Conservation (phyloP, 2,329 filamentous ascomycete species). For the Orbilia brochopaga region DNA sequence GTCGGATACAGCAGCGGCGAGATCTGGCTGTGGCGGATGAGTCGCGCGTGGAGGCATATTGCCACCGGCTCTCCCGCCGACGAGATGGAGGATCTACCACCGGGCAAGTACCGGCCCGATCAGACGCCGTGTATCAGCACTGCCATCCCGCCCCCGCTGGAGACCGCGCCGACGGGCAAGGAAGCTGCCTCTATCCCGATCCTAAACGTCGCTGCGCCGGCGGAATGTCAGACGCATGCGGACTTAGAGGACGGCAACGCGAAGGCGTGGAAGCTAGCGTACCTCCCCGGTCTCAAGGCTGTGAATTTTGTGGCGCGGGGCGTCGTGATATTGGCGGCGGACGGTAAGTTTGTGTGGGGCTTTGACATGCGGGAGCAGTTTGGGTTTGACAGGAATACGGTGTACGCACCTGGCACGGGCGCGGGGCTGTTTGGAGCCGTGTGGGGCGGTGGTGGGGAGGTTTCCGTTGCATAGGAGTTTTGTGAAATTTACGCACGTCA, state of each 20-base stretch:
- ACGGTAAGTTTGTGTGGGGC: slow-evolving; percentile 51
- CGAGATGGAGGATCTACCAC: slow-evolving; percentile 10
- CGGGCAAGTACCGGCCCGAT: slow-evolving; percentile 22
- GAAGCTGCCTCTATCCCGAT: slow-evolving; percentile 19
- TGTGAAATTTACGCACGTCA: background rate
- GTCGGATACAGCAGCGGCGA: slow-evolving; percentile 53
- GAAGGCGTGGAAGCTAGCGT: slow-evolving; percentile 52
- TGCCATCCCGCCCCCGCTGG: slow-evolving; percentile 20
- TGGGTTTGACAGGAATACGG: slow-evolving; percentile 47
- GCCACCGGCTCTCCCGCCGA: slow-evolving; percentile 6
- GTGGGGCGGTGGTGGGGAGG: slow-evolving; percentile 38
- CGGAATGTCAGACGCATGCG: background rate
- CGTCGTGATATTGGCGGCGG: slow-evolving; percentile 50
- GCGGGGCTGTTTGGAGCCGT: slow-evolving; percentile 29
- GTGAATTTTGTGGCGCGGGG: slow-evolving; percentile 52
- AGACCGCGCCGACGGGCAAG: slow-evolving; percentile 1
- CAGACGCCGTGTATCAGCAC: slow-evolving; percentile 44
- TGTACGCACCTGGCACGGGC: slow-evolving; percentile 30
- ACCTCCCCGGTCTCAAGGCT: slow-evolving; percentile 51
- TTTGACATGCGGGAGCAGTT: slow-evolving; percentile 51
- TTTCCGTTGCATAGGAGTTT: slow-evolving; percentile 18
- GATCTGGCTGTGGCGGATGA: slow-evolving; percentile 53
- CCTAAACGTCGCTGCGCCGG: slow-evolving; percentile 30
- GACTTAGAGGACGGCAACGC: slow-evolving; percentile 30
- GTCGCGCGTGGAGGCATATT: slow-evolving; percentile 44